Base-by-base conservation (phyloP, 1,284 basidiomycete genomes). In the Cutaneotrichosporon sp. region DNA sequence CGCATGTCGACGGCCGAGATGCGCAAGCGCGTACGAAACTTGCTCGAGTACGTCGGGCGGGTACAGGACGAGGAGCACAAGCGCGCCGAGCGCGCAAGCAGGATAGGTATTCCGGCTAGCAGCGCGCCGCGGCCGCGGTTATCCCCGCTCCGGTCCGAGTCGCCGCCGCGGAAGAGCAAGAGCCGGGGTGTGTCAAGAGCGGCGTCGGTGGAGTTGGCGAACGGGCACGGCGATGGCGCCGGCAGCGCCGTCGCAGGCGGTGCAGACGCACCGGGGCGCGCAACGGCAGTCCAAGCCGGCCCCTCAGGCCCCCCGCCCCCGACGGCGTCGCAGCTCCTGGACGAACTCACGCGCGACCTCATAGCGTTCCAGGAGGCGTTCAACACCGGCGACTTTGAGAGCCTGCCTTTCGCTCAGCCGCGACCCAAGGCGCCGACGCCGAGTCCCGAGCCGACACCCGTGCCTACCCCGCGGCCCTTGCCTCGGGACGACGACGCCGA, bases 1-100 rank as follows among this genome's bases (percentile, higher is more conserved):
- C 81, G 94, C 48, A 91, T 87, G 81, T 96, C 92, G 62, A 85
- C 94, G 21, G 86, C 85, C 17, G 94, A 98, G 70, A 96, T 98
- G 90, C 88, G 91, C 72, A 97, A 97, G 77, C 84, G 94, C 18
- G 90, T 96, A 18, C 81, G 90, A 42, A 84, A 87, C 52, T 81
- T 97, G 54, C 83, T 94, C 34, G 94, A 97, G 67, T 97, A 90
- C 83, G 89, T 80, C 15, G 73, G 74, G 0, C 62, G 77, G 18
- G 62, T 70, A 3, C 88, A 92, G 70, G 83, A 83, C 1, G 84
- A 82, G 61, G 86, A 87, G 46, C 78, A 80, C 33, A 87, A 88
- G 70, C 81, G 87, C 43, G 80, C 78, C 38, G 80, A 87, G 58
- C 77, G 89, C 62, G 81, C 81, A 53, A 82, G 84, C 49, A 81